Conservation (phyloP, 345 rosid genomes). For the Salix dunnii region DNA sequence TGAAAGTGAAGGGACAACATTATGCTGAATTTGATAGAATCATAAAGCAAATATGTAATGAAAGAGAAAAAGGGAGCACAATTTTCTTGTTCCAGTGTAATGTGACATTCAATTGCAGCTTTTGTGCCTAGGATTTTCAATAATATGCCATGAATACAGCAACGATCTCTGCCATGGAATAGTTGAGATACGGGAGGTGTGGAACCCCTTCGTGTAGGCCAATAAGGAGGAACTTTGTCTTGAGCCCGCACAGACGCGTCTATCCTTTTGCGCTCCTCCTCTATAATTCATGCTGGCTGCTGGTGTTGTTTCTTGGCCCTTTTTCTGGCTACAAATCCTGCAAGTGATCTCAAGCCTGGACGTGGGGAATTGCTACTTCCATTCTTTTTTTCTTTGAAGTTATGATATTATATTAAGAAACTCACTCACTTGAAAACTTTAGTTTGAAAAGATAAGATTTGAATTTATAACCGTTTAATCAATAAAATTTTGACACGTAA, state of each 20-base stretch:
- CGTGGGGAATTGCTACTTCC: too few relatives aligned
- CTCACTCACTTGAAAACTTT: fast-evolving
- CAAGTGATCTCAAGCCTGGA: too few relatives aligned
- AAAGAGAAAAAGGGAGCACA: too few relatives aligned
- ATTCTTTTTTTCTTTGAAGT: too few relatives aligned
- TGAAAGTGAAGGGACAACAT: too few relatives aligned
- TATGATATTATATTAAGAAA: too few relatives aligned
- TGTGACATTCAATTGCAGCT: background rate
- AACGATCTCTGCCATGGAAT: background rate
- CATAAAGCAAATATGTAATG: too few relatives aligned
- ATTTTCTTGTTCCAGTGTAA: background rate
- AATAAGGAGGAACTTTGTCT: constrained; percentile 11
- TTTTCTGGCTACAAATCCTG: too few relatives aligned
- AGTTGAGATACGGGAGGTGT: background rate
- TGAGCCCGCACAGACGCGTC: background rate
- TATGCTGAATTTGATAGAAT: too few relatives aligned
- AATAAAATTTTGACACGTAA: too few relatives aligned
- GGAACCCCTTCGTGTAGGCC: constrained; percentile 5
- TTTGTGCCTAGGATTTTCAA: background rate
- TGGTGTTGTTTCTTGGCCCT: too few relatives aligned
- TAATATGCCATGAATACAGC: background rate
- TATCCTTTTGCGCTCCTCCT: background rate
- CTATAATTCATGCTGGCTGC: too few relatives aligned
- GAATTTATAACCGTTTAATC: fast-evolving
- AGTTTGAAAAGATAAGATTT: fast-evolving